These are phyloP conservation scores for Skeletonema menzelii DNA, from an alignment of 108 stramenopile species.

Conservation along the genomic window DNA sequence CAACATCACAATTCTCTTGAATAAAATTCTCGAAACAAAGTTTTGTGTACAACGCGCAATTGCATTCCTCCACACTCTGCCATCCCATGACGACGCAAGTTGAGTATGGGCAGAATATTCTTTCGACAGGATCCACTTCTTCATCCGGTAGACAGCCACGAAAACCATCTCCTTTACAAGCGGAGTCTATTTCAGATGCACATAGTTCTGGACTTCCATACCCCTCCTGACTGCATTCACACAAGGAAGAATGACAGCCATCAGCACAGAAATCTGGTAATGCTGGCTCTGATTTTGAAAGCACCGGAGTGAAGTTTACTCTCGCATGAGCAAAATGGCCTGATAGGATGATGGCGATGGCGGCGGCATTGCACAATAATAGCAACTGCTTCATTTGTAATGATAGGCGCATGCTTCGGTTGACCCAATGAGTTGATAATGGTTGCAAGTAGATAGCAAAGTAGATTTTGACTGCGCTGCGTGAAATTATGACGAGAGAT, in stretches of 20 bases:
- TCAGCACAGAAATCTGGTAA: background rate
- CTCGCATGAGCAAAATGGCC: too few relatives aligned
- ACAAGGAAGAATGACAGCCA: background rate
- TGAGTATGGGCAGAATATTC: slow-evolving; percentile 5
- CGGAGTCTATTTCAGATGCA: slow-evolving; percentile 3
- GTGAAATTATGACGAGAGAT: too few relatives aligned
- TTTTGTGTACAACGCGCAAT: background rate
- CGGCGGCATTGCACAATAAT: too few relatives aligned
- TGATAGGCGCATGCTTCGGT: too few relatives aligned
- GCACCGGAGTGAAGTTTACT: too few relatives aligned
- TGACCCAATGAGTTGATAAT: too few relatives aligned
- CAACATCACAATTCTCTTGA: background rate
- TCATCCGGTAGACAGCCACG: background rate
- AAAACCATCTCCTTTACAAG: background rate
- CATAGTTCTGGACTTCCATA: background rate
- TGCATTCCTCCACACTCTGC: background rate
- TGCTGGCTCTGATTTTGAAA: too few relatives aligned
- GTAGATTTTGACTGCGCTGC: too few relatives aligned
- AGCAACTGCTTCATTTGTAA: too few relatives aligned
- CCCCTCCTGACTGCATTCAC: background rate
- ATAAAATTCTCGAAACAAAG: background rate
- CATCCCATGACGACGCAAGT: background rate
- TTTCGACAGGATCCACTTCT: background rate
- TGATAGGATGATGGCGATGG: too few relatives aligned
- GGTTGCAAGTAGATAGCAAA: too few relatives aligned